Evolutionary conservation across 129 eudicot genomes (phyloP).

Genomic region (Chrysanthemum seticuspe): DNA sequence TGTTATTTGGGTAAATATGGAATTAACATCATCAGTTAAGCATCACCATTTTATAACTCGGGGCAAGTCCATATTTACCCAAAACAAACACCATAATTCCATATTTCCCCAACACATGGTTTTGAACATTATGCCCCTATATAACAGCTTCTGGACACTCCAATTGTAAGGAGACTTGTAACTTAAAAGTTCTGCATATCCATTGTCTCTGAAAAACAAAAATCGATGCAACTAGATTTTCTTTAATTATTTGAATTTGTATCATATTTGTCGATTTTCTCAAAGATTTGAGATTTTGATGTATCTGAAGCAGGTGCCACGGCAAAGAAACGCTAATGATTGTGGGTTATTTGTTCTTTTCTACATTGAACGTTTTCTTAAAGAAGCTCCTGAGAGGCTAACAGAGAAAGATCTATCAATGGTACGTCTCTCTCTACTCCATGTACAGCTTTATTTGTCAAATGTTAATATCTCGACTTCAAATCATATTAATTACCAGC

Average conservation of each 20-base stretch:
- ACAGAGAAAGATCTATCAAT: constrained; percentile 41
- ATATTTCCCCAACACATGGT: background rate
- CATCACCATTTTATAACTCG: constrained; percentile 5
- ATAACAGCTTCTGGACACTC: too few relatives aligned
- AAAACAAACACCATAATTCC: too few relatives aligned
- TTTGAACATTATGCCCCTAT: background rate
- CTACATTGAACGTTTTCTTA: constrained; percentile 73
- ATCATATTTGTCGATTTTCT: background rate
- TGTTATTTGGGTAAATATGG: too few relatives aligned
- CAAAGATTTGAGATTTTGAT: background rate
- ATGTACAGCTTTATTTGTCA: background rate
- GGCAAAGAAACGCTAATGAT: constrained; percentile 63
- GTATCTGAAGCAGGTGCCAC: constrained; percentile 57
- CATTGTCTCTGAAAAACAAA: too few relatives aligned
- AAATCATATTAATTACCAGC: background rate
- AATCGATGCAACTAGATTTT: too few relatives aligned
- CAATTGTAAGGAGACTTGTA: too few relatives aligned
- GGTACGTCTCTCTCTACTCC: constrained; percentile 35
- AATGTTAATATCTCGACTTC: background rate
- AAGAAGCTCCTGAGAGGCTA: constrained; percentile 71
- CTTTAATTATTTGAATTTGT: too few relatives aligned
- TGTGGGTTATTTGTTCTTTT: constrained; percentile 86
- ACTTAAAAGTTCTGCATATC: too few relatives aligned
- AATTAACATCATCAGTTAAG: constrained; percentile 2
- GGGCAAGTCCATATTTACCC: too few relatives aligned